phyloP scores from a whole-genome alignment of 345 rosid species.

The Eucalyptus cloeziana region DNA sequence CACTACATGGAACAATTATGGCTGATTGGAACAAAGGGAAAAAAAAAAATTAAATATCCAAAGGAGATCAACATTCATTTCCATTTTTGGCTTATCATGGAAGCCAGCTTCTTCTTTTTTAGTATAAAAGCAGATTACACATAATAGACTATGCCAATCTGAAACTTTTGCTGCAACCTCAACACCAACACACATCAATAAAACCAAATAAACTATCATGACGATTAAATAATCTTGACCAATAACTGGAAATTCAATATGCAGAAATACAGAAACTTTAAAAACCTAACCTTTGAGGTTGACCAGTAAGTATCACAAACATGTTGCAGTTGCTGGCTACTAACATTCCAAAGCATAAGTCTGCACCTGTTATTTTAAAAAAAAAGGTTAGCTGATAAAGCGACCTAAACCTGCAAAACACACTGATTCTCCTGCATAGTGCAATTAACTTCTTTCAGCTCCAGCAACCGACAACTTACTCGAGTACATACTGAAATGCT shows the following conservation, averaged over 20 bases:
- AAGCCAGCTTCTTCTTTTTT: neutral
- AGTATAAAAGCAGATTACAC: neutral
- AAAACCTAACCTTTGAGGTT: neutral
- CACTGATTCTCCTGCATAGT: neutral
- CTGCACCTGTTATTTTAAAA: constrained; percentile 10
- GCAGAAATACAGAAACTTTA: neutral
- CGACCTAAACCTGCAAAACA: neutral
- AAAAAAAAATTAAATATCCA: neutral
- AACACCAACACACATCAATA: neutral
- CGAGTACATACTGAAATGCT: neutral
- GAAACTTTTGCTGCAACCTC: neutral
- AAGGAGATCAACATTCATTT: neutral
- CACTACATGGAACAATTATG: neutral
- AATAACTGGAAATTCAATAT: neutral
- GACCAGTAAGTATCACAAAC: neutral
- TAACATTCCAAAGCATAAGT: constrained; percentile 34
- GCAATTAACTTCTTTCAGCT: neutral
- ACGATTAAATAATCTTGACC: neutral
- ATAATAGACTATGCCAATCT: neutral
- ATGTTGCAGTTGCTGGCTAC: neutral
- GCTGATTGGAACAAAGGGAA: neutral
- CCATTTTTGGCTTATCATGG: neutral
- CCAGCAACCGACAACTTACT: neutral
- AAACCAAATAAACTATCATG: neutral
- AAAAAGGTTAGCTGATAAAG: neutral